Evolutionary conservation across 768 basidiomycete genomes (phyloP), one percentile per base, ranked within the genome.

Genomic region (Lenzites betulinus): DNA sequence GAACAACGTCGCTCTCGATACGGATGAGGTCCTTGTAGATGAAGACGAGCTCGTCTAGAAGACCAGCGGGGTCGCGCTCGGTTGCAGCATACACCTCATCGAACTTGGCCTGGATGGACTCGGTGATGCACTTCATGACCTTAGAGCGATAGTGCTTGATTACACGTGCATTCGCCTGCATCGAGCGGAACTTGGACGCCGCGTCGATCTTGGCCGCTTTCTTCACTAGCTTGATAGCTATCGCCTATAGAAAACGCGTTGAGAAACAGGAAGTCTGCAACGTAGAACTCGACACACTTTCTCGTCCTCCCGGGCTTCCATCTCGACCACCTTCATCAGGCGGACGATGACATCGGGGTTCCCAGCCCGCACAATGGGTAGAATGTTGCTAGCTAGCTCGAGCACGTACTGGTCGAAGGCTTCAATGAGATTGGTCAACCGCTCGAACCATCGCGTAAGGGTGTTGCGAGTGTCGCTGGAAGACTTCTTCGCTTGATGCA

Each of bases 111-210:
- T 84, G 83, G 67, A 96, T 89, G 6, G 93, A 89, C 16, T 89
- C 85, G 1, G 83, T 78, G 71, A 98, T 92, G 23, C 83, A 83
- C 69, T 90, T 92, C 63, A 85, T 81, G 60, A 97, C 83, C 71
- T 94, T 96, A 57, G 91, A 87, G 18, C 95, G 87, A 73, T 98
- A 98, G 73, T 97, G 92, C 75, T 98, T 99, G 72, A 98, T 86
- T 35, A 93, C 80, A 43, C 96, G 88, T 13, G 95, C 92, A 65
- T 94, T 88, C 46, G 95, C 95, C 74, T 93, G 90, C 82, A 95
- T 86, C 15, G 93, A 96, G 70, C 86, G 92, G 77, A 93, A 95
- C 73, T 93, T 95, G 12, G 92, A 88, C 1, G 97, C 93, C 20
- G 94, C 91, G 67, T 96, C 95, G 72, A 91, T 80, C 69, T 93